Conservation (phyloP, 257 asterid genomes). For the Solanum sejunctum region DNA sequence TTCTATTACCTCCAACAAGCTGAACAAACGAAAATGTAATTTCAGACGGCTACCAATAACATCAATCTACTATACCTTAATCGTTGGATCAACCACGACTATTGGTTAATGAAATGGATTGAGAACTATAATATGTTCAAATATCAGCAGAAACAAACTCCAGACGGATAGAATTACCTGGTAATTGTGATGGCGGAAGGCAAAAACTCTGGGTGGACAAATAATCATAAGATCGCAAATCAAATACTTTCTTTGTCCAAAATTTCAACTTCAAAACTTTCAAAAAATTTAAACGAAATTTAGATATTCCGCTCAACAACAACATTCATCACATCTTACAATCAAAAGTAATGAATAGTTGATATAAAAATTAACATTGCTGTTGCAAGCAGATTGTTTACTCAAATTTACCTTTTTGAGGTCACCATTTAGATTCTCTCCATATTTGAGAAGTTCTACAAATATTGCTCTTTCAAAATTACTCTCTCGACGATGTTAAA, state of each 20-base stretch:
- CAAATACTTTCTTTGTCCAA: no score
- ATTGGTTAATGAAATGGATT: not conserved
- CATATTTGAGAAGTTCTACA: not conserved
- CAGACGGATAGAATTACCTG: not conserved
- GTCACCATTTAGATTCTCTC: not conserved
- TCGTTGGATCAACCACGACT: not conserved
- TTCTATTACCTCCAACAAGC: slow-evolving; percentile 70
- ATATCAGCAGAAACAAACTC: not conserved
- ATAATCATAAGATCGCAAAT: no score
- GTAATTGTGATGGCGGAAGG: not conserved
- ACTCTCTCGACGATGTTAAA: no score
- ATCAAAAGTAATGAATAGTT: not conserved
- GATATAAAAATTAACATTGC: no score
- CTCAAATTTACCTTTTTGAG: not conserved
- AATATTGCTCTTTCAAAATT: not conserved
- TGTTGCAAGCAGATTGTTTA: no score
- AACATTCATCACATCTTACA: not conserved
- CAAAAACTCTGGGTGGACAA: no score
- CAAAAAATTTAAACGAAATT: not conserved
- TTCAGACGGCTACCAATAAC: not conserved
- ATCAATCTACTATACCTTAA: not conserved
- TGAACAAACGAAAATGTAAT: slow-evolving; percentile 6
- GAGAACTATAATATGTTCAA: not conserved
- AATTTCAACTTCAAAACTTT: not conserved
- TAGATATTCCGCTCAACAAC: not conserved